phyloP scores from a whole-genome alignment of 305 asterid genomes.

The Nicotiana rustica region DNA sequence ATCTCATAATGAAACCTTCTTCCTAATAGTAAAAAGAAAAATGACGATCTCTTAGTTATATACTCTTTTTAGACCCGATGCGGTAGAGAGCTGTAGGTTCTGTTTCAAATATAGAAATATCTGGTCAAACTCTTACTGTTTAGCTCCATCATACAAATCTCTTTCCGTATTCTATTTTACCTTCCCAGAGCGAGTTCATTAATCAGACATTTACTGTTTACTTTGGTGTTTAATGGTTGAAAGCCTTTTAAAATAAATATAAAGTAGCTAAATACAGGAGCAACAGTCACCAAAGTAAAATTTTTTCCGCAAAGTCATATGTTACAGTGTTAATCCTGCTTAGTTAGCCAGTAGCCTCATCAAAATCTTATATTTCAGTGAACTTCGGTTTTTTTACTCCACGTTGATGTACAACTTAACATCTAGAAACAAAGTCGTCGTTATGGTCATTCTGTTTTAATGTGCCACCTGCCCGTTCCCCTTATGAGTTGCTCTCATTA shows the following conservation, averaged over 20 bases:
- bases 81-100: neutral
- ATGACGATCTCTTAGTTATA: neutral
- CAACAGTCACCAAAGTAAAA: neutral
- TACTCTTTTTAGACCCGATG: neutral
- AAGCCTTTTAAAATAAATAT: neutral
- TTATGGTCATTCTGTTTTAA: neutral
- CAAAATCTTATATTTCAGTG: constrained; percentile 6
- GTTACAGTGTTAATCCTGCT: neutral
- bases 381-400: constrained; percentile 5
- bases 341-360: neutral
- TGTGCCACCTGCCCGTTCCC: neutral
- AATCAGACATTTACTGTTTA: constrained; percentile 1
- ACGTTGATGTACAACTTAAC: constrained; percentile 18
- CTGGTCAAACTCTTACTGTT: constrained; percentile 21
- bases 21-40: neutral
- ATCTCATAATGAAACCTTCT: constrained; percentile 1
- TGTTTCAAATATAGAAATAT: constrained; percentile 2
- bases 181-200: constrained; percentile 5
- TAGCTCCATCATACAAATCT: constrained; percentile 2
- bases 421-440: neutral
- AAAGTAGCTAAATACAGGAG: neutral
- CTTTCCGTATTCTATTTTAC: neutral
- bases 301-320: neutral
- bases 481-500: neutral
- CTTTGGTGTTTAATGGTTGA: neutral